Evolutionary conservation across 2,329 filamentous ascomycete genomes (phyloP).

Genomic region (Botrytis hyacinthi): DNA sequence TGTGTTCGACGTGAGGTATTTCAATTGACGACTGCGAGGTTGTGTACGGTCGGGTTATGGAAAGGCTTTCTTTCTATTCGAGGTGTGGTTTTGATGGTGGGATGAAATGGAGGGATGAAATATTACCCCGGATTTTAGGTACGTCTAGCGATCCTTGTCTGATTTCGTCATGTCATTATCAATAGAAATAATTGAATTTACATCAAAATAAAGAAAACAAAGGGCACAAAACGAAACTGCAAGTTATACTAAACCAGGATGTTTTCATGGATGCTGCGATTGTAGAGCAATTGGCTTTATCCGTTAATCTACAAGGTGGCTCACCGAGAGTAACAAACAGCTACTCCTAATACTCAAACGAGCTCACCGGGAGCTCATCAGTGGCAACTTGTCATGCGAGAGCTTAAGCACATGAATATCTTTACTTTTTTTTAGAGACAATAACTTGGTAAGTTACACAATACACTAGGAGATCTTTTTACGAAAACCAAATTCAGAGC

Average conservation of each 20-base stretch:
- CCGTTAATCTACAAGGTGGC: neutral
- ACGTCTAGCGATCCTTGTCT: neutral
- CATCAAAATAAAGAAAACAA: neutral
- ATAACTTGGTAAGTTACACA: neutral
- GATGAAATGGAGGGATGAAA: constrained; percentile 1
- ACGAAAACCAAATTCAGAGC: neutral
- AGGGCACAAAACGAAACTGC: neutral
- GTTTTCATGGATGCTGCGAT: neutral
- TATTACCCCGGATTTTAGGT: neutral
- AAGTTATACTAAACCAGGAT: too few species aligned
- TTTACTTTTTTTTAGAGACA: too few species aligned
- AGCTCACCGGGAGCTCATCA: neutral
- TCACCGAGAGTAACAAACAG: neutral
- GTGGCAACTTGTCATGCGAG: neutral
- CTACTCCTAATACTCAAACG: neutral
- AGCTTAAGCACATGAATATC: neutral
- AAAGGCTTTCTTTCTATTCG: neutral
- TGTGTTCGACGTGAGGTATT: neutral
- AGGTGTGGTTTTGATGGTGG: neutral
- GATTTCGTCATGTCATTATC: neutral
- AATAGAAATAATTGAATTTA: neutral
- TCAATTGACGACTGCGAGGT: neutral
- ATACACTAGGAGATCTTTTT: neutral
- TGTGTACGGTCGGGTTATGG: neutral
- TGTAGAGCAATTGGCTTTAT: neutral